phyloP scores from a whole-genome alignment of 768 basidiomycete species.

The Roridomyces roridus region DNA sequence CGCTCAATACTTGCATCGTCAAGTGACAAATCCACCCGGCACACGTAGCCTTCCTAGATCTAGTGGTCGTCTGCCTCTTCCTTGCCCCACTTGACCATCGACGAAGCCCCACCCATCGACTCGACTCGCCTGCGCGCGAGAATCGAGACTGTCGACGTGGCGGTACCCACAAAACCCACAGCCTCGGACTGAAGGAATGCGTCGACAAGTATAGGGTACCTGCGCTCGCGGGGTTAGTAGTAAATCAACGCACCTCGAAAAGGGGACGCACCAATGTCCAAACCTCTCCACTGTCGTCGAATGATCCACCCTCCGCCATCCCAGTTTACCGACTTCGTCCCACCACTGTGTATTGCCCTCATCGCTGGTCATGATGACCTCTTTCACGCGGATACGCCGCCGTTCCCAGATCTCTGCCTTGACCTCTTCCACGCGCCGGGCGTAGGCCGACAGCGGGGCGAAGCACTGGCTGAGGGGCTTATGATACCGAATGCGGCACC shows the following conservation, averaged over 20 bases:
- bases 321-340: slow-evolving; percentile 31
- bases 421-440: slow-evolving; percentile 37
- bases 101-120: slow-evolving; percentile 42
- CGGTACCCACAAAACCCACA: slow-evolving; percentile 55
- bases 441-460: slow-evolving; percentile 35
- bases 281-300: slow-evolving; percentile 32
- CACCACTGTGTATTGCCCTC: slow-evolving; percentile 43
- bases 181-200: slow-evolving; percentile 52
- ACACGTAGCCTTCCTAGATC: no score
- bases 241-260: slow-evolving; percentile 18
- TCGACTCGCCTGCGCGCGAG: slow-evolving; percentile 48
- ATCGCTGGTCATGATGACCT: slow-evolving; percentile 49
- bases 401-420: slow-evolving; percentile 30
- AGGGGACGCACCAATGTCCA: slow-evolving; percentile 27
- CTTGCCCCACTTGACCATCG: slow-evolving; percentile 45
- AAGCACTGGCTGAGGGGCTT: slow-evolving; percentile 34
- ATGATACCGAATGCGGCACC: slow-evolving; percentile 28
- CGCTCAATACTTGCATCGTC: no score
- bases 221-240: slow-evolving; percentile 24
- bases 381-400: slow-evolving; percentile 29
- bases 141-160: slow-evolving; percentile 54
- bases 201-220: slow-evolving; percentile 56
- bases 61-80: slow-evolving; percentile 45
- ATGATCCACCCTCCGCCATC: slow-evolving; percentile 41
- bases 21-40: no score